Evolutionary conservation across 2,329 filamentous ascomycete genomes (phyloP).

Genomic region (Grosmannia huntii): DNA sequence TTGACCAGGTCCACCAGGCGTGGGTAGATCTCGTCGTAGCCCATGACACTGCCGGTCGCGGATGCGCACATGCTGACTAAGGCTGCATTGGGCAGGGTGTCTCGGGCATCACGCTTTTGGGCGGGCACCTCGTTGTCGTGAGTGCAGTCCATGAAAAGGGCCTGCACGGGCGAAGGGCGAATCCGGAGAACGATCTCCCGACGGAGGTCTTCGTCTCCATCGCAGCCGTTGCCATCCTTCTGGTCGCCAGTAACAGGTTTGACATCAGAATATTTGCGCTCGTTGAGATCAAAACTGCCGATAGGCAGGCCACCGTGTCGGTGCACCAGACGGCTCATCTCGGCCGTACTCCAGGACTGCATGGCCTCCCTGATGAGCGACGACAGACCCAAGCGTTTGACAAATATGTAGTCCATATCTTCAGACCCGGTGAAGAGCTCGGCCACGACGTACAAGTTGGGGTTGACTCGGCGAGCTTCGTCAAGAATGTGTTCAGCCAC

Average conservation of each 20-base stretch:
- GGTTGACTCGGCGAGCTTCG: slow-evolving; percentile 76
- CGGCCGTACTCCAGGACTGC: slow-evolving; percentile 93
- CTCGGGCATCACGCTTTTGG: slow-evolving; percentile 86
- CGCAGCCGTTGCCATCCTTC: slow-evolving; percentile 3
- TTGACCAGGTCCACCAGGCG: slow-evolving; percentile 85
- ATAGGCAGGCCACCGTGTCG: slow-evolving; percentile 88
- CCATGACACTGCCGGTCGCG: slow-evolving; percentile 91
- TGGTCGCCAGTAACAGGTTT: slow-evolving; percentile 1
- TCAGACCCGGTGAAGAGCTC: slow-evolving; percentile 95
- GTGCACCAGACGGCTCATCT: slow-evolving; percentile 86
- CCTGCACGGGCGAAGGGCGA: slow-evolving; percentile 78
- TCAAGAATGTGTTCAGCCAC: slow-evolving; percentile 93
- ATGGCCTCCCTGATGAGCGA: slow-evolving; percentile 93
- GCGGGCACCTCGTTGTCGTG: slow-evolving; percentile 96
- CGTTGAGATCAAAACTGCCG: slow-evolving; percentile 92
- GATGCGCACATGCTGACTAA: slow-evolving; percentile 93
- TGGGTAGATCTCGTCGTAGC: slow-evolving; percentile 94
- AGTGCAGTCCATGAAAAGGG: slow-evolving; percentile 97
- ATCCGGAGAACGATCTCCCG: slow-evolving; percentile 66
- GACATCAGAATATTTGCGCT: slow-evolving; percentile 38
- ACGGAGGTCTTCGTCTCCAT: slow-evolving; percentile 23
- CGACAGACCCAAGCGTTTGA: slow-evolving; percentile 81
- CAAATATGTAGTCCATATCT: slow-evolving; percentile 91
- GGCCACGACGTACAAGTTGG: slow-evolving; percentile 82
- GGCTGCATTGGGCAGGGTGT: slow-evolving; percentile 87